A percentile compares a stretch with the other conserved stretches of the same genome.
Evolutionary conservation across 768 basidiomycete species (phyloP).

Genomic region (Nevesoporus exiguus): DNA sequence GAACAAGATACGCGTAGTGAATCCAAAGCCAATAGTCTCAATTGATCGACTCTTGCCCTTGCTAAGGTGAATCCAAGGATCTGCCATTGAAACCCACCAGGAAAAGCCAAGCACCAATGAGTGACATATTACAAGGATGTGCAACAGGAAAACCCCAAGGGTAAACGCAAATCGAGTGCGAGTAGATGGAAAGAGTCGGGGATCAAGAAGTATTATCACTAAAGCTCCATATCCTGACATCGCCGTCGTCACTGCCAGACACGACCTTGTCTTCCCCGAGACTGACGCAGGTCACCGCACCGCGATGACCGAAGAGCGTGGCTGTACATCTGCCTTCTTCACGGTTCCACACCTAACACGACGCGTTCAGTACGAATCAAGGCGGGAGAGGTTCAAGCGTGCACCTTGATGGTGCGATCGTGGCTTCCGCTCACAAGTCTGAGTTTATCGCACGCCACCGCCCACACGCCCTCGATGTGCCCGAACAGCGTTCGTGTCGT

Average conservation of each 20-base stretch:
- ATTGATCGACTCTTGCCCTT: too few relatives aligned
- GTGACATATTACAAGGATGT: not conserved
- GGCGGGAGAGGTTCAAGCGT: conserved; percentile 19
- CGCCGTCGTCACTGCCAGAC: conserved; percentile 92
- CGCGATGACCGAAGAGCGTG: conserved; percentile 91
- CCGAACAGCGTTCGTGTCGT: conserved; percentile 85
- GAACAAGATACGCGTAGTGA: too few relatives aligned
- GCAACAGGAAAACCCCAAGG: not conserved
- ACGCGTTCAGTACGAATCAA: not conserved
- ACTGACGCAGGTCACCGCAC: conserved; percentile 87
- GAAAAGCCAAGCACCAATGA: not conserved
- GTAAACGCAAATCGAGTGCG: not conserved
- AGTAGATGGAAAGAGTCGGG: not conserved
- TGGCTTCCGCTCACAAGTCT: conserved; percentile 91
- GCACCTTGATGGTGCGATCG: conserved; percentile 94
- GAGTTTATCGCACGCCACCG: conserved; percentile 87
- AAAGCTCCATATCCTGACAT: conserved; percentile 82
- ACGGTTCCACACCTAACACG: conserved; percentile 80
- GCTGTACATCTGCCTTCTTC: conserved; percentile 84
- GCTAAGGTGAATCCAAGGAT: too few relatives aligned
- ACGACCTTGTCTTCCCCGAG: conserved; percentile 94
- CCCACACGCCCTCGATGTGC: conserved; percentile 98
- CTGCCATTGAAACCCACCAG: too few relatives aligned
- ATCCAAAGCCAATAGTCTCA: too few relatives aligned
- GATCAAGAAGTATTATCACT: conserved; percentile 27